phyloP scores from a whole-genome alignment of 2,329 filamentous ascomycete genomes.

The Colletotrichum echinochloae region DNA sequence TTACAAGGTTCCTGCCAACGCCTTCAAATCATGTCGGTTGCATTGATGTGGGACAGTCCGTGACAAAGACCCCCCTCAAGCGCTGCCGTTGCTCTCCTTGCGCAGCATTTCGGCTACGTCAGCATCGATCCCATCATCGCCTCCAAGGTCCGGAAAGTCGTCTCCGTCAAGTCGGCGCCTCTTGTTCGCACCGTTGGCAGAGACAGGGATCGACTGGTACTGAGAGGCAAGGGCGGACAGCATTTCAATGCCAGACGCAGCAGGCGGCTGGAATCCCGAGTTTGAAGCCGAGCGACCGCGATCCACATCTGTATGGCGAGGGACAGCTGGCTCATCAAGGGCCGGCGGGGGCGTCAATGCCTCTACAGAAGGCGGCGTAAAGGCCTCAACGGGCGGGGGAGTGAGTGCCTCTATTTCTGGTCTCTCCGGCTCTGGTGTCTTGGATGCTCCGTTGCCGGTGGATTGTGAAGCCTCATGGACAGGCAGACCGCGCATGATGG shows the following conservation, averaged over 20 bases:
- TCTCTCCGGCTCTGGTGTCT: conserved; percentile 66
- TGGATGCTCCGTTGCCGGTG: conserved; percentile 59
- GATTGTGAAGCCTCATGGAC: conserved; percentile 65
- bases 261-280: conserved; percentile 43
- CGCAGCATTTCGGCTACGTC: conserved; percentile 68
- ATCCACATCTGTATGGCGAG: conserved; percentile 41
- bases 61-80: conserved; percentile 9
- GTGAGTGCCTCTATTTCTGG: conserved; percentile 90
- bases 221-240: conserved; percentile 56
- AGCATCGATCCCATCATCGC: conserved; percentile 66
- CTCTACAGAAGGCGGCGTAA: conserved; percentile 46
- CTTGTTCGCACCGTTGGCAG: conserved; percentile 67
- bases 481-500: conserved; percentile 86
- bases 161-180: conserved; percentile 64
- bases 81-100: conserved; percentile 51
- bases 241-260: conserved; percentile 54
- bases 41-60: not conserved
- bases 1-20: conserved; percentile 8
- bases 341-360: conserved; percentile 44
- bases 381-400: conserved; percentile 73
- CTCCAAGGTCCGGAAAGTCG: conserved; percentile 66
- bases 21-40: not conserved
- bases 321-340: conserved; percentile 43
- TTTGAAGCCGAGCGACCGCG: conserved; percentile 34
- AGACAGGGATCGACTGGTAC: conserved; percentile 62